These are phyloP conservation scores for Theileria annulata DNA, from an alignment of 169 alveolate genomes.

Conservation along the genomic window DNA sequence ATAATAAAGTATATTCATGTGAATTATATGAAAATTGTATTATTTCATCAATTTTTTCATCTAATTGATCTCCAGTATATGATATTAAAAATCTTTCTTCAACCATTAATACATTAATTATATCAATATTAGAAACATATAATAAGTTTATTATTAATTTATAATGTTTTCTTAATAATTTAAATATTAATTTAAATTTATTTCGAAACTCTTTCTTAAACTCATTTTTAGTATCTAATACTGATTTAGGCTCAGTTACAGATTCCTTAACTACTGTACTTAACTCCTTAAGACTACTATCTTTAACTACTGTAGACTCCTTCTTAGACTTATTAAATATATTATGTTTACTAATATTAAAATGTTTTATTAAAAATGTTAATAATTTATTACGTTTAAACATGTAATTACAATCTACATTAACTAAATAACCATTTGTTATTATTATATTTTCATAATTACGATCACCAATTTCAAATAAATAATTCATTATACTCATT, in stretches of 20 bases:
- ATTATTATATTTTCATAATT: slow-evolving; percentile 96
- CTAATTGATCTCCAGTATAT: neutral
- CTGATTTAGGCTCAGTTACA: too few relatives aligned
- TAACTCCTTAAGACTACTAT: too few relatives aligned
- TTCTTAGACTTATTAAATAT: slow-evolving; percentile 67
- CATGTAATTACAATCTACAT: slow-evolving; percentile 98
- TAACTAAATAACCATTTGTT: slow-evolving; percentile 91
- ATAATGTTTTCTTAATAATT: slow-evolving; percentile 34
- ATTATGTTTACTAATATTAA: slow-evolving; percentile 68
- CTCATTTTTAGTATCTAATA: slow-evolving; percentile 85
- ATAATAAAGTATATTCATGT: slow-evolving; percentile 9
- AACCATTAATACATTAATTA: slow-evolving; percentile 20
- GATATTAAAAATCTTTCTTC: slow-evolving; percentile 31
- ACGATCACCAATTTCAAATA: slow-evolving; percentile 98
- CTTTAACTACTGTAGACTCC: slow-evolving; percentile 80
- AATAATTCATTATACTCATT: slow-evolving; percentile 94
- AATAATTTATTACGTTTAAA: neutral
- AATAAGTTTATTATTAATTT: slow-evolving; percentile 28
- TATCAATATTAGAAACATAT: slow-evolving; percentile 32
- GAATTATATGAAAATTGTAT: slow-evolving; percentile 40
- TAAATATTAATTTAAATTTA: slow-evolving; percentile 32
- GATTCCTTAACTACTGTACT: too few relatives aligned
- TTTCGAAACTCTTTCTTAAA: slow-evolving; percentile 76
- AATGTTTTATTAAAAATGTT: slow-evolving; percentile 85
- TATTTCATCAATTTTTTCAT: slow-evolving; percentile 3